phyloP scores from a whole-genome alignment of 1,284 basidiomycete species.

The Ganoderma lucidum region DNA sequence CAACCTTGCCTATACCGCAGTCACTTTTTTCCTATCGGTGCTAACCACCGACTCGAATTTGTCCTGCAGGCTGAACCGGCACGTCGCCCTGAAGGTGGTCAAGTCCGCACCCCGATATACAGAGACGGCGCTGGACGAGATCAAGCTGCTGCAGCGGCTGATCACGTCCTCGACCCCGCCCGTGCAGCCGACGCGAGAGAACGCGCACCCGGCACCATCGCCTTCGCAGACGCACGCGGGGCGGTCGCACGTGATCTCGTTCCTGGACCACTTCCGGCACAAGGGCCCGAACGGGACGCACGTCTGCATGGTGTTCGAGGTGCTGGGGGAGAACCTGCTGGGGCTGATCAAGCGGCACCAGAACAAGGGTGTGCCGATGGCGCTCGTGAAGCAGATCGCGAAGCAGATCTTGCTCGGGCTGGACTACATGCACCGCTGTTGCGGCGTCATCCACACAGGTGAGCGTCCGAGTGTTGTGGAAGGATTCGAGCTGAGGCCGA shows the following conservation, averaged over 20 bases:
- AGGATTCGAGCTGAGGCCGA: no score
- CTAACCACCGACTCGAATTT: conserved; percentile 12
- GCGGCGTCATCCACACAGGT: conserved; percentile 94
- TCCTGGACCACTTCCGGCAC: conserved; percentile 97
- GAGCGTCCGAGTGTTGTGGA: no score
- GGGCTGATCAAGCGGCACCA: conserved; percentile 97
- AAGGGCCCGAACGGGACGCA: conserved; percentile 97
- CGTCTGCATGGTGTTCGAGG: conserved; percentile 99
- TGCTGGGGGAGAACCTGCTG: conserved; percentile 97
- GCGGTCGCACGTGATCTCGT: conserved; percentile 89
- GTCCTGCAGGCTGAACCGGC: conserved; percentile 81
- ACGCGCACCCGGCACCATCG: conserved; percentile 68
- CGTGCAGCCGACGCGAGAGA: conserved; percentile 55
- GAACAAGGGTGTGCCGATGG: conserved; percentile 94
- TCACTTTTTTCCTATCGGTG: not conserved
- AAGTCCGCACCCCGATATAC: conserved; percentile 98
- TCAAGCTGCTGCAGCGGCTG: conserved; percentile 95
- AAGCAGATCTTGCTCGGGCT: conserved; percentile 96
- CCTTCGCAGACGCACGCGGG: conserved; percentile 78
- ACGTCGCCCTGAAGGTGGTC: conserved; percentile 99
- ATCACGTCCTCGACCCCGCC: conserved; percentile 87
- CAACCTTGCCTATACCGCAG: no score
- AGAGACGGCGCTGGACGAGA: conserved; percentile 98
- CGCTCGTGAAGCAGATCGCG: conserved; percentile 94
- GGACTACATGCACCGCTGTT: conserved; percentile 98